A percentile compares a stretch with the other conserved stretches of the same genome.
Conservation (phyloP, 202 grass and related monocot species). For the Digitaria exilis region DNA sequence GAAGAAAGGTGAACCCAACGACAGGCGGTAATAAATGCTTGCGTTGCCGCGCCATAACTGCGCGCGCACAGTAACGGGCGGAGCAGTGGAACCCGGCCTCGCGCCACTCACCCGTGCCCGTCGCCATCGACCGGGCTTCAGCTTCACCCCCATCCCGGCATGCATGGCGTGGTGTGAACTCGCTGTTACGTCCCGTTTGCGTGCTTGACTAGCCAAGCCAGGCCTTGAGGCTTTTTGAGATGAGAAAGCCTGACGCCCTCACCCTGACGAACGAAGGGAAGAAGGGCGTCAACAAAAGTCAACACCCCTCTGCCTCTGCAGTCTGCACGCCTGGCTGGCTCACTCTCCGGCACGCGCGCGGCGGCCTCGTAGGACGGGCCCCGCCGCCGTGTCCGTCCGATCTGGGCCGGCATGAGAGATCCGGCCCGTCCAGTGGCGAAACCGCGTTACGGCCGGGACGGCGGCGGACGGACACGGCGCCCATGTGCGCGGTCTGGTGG, state of each 20-base stretch:
- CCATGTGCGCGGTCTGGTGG: background rate
- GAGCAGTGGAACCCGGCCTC: background rate
- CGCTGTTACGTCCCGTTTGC: background rate
- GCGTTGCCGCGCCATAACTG: conserved; percentile 11
- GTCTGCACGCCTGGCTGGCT: too few relatives aligned
- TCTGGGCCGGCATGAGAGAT: background rate
- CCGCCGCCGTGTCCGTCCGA: background rate
- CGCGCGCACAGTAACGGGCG: conserved; percentile 9
- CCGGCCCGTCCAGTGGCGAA: conserved; percentile 11
- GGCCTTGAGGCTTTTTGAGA: too few relatives aligned
- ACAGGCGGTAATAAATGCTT: conserved; percentile 15
- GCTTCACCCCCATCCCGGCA: too few relatives aligned
- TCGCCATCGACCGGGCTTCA: background rate
- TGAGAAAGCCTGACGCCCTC: background rate
- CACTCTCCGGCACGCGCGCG: background rate
- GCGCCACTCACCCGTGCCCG: background rate
- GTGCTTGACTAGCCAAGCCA: background rate
- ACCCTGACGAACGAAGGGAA: too few relatives aligned
- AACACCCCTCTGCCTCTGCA: background rate
- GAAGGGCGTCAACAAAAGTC: conserved; percentile 6
- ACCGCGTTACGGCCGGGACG: background rate
- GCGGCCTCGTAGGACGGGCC: background rate
- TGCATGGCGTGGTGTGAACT: too few relatives aligned
- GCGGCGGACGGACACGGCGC: background rate
- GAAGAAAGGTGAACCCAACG: background rate